Base-by-base conservation (phyloP, 2,329 filamentous ascomycete genomes). In the Fusarium equiseti region DNA sequence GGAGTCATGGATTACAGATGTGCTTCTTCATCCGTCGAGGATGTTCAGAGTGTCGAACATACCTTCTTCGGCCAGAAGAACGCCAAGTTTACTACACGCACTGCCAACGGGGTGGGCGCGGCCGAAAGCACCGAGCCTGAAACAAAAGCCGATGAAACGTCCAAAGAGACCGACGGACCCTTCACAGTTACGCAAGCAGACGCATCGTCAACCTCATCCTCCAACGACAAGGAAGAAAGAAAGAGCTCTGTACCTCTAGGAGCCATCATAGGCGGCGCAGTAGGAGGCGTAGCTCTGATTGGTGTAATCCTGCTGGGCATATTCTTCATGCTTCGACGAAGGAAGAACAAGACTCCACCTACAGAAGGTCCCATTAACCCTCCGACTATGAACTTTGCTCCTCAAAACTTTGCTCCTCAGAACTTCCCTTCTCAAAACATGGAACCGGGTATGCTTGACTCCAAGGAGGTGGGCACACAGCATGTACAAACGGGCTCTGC, bases 111-210 rank as follows among this genome's bases (percentile, higher is more conserved):
- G n/a, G n/a, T n/a, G n/a, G n/a, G n/a, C 56, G 55, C 26, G 2
- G 20, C 18, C 15, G 15, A 31, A 9, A 32, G 43, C 3, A 8
- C 18, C 15, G 11, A 9, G 12, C 11, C 29, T 3, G 10, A 15
- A 3, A 3, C 7, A 6, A 2, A 13, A 7, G 10, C 7, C 12
- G n/a, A 9, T 5, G 2, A 6, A 20, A 18, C 22, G 2, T 22
- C 8, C 1, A 24, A 6, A 13, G 9, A 1, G 3, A 12, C 29
- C 1, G n/a, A n/a, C n/a, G n/a, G n/a, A n/a, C n/a, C n/a, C n/a
- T n/a, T n/a, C n/a, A n/a, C n/a, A n/a, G n/a, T n/a, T n/a, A n/a
- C n/a, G n/a, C n/a, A n/a, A n/a, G n/a, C n/a, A n/a, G n/a, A n/a
- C n/a, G n/a, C n/a, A n/a, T n/a, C n/a, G n/a, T n/a, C n/a, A n/a